These are phyloP conservation scores for Clavulina sp. DNA, from an alignment of 768 basidiomycete genomes.

Conservation along the genomic window DNA sequence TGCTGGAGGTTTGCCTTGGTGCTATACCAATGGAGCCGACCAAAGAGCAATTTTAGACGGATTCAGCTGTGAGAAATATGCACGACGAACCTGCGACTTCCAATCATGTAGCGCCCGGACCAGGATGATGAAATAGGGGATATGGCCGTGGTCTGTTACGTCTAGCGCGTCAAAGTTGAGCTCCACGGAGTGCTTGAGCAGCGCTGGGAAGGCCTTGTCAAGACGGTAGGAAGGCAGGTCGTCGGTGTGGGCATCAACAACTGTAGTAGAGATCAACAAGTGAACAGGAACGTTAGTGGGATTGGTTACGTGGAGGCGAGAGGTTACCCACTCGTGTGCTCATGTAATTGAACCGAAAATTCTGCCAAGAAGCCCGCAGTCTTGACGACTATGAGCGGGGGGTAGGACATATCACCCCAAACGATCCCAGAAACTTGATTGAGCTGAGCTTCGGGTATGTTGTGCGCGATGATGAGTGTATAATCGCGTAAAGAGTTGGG, in stretches of 20 bases:
- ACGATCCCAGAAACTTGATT: constrained; percentile 2
- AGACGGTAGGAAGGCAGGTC: constrained; percentile 59
- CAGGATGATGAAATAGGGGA: constrained; percentile 81
- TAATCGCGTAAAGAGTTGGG: constrained; percentile 41
- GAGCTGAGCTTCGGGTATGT: constrained; percentile 28
- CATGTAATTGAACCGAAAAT: constrained; percentile 75
- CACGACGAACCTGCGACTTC: constrained; percentile 45
- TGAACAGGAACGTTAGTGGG: no score
- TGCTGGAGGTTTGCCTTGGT: constrained; percentile 41
- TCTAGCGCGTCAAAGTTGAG: constrained; percentile 70
- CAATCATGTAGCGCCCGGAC: constrained; percentile 69
- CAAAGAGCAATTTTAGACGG: not conserved
- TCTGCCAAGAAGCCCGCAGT: constrained; percentile 84
- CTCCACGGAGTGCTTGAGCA: constrained; percentile 51
- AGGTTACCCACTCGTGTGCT: constrained; percentile 46
- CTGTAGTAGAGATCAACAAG: constrained; percentile 23
- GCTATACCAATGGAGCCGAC: constrained; percentile 25
- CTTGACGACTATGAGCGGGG: constrained; percentile 60
- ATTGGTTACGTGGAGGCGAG: not conserved
- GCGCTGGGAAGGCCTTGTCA: constrained; percentile 71
- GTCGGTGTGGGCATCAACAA: constrained; percentile 80
- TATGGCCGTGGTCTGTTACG: constrained; percentile 72
- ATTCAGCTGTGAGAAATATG: not conserved
- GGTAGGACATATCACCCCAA: constrained; percentile 19
- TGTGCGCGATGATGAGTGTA: constrained; percentile 73